A percentile compares a stretch with the other conserved stretches of the same genome.
phyloP scores from a whole-genome alignment of 1,139 yeast genomes.

The Pichia sp. region DNA sequence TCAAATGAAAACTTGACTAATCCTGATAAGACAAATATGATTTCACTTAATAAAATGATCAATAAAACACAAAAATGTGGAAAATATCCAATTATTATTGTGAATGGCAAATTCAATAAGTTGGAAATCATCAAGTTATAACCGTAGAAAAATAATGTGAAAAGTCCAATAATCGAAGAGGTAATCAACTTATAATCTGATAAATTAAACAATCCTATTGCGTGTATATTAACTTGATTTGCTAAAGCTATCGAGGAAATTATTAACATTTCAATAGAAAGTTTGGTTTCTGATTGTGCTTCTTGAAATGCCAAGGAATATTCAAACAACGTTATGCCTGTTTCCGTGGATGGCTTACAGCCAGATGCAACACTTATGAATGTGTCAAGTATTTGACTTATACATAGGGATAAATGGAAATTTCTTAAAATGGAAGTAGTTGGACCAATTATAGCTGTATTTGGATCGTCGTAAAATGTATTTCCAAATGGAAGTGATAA shows the following conservation, averaged over 20 bases:
- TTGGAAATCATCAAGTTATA: conserved; percentile 31
- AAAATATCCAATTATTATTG: conserved; percentile 48
- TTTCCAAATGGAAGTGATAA: conserved; percentile 13
- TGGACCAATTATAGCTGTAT: conserved; percentile 35
- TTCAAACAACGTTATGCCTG: conserved; percentile 68
- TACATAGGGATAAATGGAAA: conserved; percentile 52
- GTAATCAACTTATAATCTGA: conserved; percentile 55
- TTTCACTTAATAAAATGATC: conserved; percentile 44
- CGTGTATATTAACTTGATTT: conserved; percentile 52
- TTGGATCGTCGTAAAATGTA: neutral
- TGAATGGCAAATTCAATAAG: conserved; percentile 44
- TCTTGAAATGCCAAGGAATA: conserved; percentile 71
- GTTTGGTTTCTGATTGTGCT: conserved; percentile 36
- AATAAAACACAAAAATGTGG: conserved; percentile 54
- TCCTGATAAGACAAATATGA: conserved; percentile 49
- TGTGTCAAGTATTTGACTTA: conserved; percentile 64
- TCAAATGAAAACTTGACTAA: conserved; percentile 51
- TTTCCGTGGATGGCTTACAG: conserved; percentile 51
- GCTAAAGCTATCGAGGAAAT: conserved; percentile 46
- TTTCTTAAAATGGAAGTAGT: conserved; percentile 57
- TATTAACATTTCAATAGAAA: conserved; percentile 45
- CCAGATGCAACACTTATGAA: conserved; percentile 59
- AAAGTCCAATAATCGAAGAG: conserved; percentile 48
- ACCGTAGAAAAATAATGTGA: conserved; percentile 36
- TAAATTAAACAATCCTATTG: conserved; percentile 48